A percentile compares a stretch with the other conserved stretches of the same genome.
Evolutionary conservation across 2,329 filamentous ascomycete species (phyloP).

Genomic region (Teratosphaeria destructans): DNA sequence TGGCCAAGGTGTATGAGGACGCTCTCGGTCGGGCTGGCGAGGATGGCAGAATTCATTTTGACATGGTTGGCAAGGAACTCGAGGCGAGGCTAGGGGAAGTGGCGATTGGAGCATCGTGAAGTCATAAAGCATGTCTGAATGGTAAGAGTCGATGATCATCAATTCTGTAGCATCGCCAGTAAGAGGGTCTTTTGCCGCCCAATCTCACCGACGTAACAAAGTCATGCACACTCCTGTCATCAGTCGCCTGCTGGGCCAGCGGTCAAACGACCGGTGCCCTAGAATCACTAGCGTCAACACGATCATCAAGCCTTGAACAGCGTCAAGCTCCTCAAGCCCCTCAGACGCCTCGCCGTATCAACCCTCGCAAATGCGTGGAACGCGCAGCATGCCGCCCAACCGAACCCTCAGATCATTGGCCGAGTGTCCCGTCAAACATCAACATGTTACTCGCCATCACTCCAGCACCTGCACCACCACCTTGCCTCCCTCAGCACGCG

Average conservation of each 20-base stretch:
- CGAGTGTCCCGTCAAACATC: too few species aligned
- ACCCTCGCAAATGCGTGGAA: too few species aligned
- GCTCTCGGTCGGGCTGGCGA: conserved; percentile 1
- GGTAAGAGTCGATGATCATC: neutral
- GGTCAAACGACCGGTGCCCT: neutral
- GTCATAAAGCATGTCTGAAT: neutral
- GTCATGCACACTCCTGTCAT: neutral
- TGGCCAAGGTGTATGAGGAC: conserved; percentile 29
- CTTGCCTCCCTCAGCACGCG: neutral
- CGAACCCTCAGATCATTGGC: too few species aligned
- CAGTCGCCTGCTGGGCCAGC: neutral
- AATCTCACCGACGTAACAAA: neutral
- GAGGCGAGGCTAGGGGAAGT: neutral
- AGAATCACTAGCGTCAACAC: too few species aligned
- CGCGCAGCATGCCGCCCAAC: too few species aligned
- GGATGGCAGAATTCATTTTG: conserved; percentile 2
- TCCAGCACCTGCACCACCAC: neutral
- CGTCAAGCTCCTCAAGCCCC: too few species aligned
- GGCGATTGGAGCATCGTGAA: neutral
- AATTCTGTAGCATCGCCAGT: neutral
- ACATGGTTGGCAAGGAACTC: conserved; percentile 1
- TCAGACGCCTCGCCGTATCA: too few species aligned
- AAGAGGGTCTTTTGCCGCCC: neutral
- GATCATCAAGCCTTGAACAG: too few species aligned
- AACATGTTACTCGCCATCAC: neutral